phyloP scores from a whole-genome alignment of 495 filamentous ascomycete genomes.

The Rhypophila decipiens region DNA sequence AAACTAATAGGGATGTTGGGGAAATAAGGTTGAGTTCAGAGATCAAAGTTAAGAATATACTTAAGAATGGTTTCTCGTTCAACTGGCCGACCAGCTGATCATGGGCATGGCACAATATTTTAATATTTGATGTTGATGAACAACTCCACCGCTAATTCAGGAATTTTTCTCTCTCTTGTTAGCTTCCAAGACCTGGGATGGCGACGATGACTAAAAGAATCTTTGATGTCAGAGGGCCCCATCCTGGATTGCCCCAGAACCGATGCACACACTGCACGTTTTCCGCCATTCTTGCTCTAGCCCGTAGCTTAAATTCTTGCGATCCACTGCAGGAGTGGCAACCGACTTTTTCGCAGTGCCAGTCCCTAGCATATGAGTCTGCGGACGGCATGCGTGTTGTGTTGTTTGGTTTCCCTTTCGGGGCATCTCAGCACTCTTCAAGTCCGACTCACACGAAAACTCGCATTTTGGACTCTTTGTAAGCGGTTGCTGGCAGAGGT shows the following conservation, averaged over 20 bases:
- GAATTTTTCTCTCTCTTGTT: too few relatives aligned
- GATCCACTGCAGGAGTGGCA: too few relatives aligned
- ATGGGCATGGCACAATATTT: too few relatives aligned
- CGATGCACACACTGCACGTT: neutral
- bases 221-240: neutral
- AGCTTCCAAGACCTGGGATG: neutral
- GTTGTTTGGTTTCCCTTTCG: neutral
- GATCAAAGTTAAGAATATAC: too few relatives aligned
- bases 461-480: neutral
- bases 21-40: neutral
- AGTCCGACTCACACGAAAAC: neutral
- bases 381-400: neutral
- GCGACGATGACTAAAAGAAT: neutral
- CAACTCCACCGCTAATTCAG: too few relatives aligned
- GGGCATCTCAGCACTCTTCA: neutral
- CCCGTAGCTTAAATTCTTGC: too few relatives aligned
- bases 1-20: neutral
- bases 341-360: too few relatives aligned
- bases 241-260: too few relatives aligned
- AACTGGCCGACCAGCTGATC: too few relatives aligned
- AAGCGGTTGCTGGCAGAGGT: neutral
- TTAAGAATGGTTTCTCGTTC: too few relatives aligned
- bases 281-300: neutral
- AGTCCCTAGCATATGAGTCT: too few relatives aligned
- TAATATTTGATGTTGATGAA: too few relatives aligned